Evolutionary conservation across 73 alveolate species (phyloP).

Genomic region (Paramecium pentaurelia): DNA sequence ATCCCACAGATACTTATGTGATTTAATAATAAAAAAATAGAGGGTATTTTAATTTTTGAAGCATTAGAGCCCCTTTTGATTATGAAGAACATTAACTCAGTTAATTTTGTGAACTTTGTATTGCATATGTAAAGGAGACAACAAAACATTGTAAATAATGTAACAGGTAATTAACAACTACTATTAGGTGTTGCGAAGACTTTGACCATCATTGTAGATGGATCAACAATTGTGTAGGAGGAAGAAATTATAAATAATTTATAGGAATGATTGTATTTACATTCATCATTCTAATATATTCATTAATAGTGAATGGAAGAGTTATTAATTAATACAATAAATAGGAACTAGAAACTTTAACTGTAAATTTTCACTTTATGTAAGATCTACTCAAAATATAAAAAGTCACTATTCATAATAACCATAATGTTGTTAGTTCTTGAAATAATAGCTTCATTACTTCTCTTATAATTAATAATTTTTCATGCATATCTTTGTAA

Average conservation of each 20-base stretch:
- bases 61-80: background rate
- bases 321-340: background rate
- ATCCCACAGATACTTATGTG: conserved; percentile 12
- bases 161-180: conserved; percentile 43
- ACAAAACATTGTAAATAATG: conserved; percentile 85
- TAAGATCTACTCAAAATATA: background rate
- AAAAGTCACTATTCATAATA: background rate
- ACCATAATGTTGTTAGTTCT: background rate
- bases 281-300: background rate
- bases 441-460: background rate
- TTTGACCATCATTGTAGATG: conserved; percentile 64
- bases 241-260: conserved; percentile 30
- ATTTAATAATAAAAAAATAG: background rate
- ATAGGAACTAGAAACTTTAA: background rate
- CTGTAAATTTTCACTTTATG: background rate
- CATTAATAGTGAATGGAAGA: background rate
- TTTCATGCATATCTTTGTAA: background rate
- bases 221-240: conserved; percentile 60
- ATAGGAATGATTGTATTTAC: conserved; percentile 9
- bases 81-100: background rate
- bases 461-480: background rate
- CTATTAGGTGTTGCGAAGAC: conserved; percentile 50
- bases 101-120: conserved; percentile 41
- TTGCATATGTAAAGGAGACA: conserved; percentile 52
- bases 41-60: background rate